Evolutionary conservation across 139 green algal genomes (phyloP).

Genomic region (Monoraphidium neglectum): DNA sequence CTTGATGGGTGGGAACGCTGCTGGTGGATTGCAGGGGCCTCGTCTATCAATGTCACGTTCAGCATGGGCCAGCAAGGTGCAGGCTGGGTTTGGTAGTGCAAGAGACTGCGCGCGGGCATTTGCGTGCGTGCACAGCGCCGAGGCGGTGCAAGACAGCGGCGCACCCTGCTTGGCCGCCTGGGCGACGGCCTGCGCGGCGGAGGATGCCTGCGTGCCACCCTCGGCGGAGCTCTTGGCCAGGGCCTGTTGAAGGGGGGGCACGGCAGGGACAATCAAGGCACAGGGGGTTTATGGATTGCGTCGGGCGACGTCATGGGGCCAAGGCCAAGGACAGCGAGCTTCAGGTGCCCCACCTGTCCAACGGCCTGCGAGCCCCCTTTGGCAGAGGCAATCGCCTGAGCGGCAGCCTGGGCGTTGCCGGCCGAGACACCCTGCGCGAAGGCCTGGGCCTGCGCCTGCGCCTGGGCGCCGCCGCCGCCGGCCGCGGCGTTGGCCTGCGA

Average conservation of each 20-base stretch:
- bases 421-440: background rate
- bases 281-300: too few relatives aligned
- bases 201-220: constrained; percentile 25
- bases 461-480: constrained; percentile 9
- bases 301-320: too few relatives aligned
- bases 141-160: too few relatives aligned
- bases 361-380: background rate
- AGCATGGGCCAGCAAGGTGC: too few relatives aligned
- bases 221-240: constrained; percentile 18
- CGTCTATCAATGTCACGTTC: too few relatives aligned
- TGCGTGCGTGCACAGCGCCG: too few relatives aligned
- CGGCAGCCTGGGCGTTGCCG: constrained; percentile 27
- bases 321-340: background rate
- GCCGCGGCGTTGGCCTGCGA: constrained; percentile 21
- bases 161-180: constrained; percentile 22
- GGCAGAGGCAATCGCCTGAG: constrained; percentile 13
- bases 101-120: too few relatives aligned
- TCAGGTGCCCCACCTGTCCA: constrained; percentile 1
- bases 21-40: too few relatives aligned
- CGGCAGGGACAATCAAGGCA: background rate
- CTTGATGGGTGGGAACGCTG: too few relatives aligned
- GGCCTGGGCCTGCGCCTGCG: constrained; percentile 16
- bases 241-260: constrained; percentile 5
- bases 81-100: too few relatives aligned
- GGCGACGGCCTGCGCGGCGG: constrained; percentile 34